Base-by-base conservation (phyloP, 306 rosid genomes). In the Vigna reflexopilosa region DNA sequence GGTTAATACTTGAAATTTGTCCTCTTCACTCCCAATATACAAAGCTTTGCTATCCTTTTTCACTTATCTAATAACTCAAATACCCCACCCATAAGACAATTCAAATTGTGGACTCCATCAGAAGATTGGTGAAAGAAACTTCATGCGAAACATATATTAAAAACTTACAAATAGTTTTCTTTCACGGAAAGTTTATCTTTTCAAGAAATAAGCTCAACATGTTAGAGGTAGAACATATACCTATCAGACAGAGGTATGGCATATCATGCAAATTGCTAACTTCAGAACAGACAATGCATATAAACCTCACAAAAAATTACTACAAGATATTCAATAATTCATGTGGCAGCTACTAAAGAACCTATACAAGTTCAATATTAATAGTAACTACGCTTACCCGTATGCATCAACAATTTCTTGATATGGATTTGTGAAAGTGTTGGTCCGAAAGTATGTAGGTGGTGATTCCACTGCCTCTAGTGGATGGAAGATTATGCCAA, bases 401-500 rank as follows among this genome's bases (percentile, higher is more conserved):
- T 96, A 96, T 75, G 99, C 99, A 83, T 96, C 98, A 75, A 96
- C 99, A 80, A 96, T 96, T 90, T 93, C 99, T 79, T 96, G 99
- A 84, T 89, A 96, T 28, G 97, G 90, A 81, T 68, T 87, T n/a
- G 99, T 96, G 86, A 96, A 91, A 84, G 54, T n/a, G 79, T 96
- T 96, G 59, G 98, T 91, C 89, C 91, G 91, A 81, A 96, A 93
- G 89, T 88, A 90, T 47, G 99, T 96, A 30, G 99, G 99, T 66
- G 98, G 99, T 73, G 99, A 91, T 83, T 93, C 99, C 76, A 84
- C 59, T 64, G 97, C 93, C 85, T 96, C 98, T 94, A 90, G 85
- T 68, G 69, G 84, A 52, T 96, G 99, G 79, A 91, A 93, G 76
- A 96, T 93, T 86, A 90, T 88, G 79, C 99, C 99, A 82, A 90